A percentile compares a stretch with the other conserved stretches of the same genome.
phyloP scores from a whole-genome alignment of 805 yeast species.

The Yarrowia sp. region DNA sequence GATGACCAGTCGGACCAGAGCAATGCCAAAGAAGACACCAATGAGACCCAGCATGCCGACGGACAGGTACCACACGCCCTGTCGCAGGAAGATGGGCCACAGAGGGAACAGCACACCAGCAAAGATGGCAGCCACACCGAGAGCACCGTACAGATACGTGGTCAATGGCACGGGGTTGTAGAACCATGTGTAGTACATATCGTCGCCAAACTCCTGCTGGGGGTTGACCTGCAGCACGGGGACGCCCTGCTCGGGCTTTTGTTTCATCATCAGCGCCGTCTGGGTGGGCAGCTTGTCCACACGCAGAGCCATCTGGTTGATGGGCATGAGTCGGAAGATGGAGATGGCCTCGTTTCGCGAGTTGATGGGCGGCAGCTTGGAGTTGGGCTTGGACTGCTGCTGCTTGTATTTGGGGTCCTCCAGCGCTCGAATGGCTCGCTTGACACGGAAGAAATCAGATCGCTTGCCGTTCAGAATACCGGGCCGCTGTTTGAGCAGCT shows the following conservation, averaged over 20 bases:
- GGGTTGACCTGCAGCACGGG: slow-evolving; percentile 53
- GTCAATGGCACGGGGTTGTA: slow-evolving; percentile 75
- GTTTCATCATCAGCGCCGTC: slow-evolving; percentile 63
- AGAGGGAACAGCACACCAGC: slow-evolving; percentile 81
- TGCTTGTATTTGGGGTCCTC: slow-evolving; percentile 71
- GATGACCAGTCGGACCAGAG: slow-evolving; percentile 77
- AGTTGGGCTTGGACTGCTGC: slow-evolving; percentile 55
- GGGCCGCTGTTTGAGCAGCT: slow-evolving; percentile 75
- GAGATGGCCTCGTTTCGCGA: slow-evolving; percentile 65
- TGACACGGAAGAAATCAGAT: slow-evolving; percentile 81
- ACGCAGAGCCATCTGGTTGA: slow-evolving; percentile 76
- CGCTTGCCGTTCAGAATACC: slow-evolving; percentile 77
- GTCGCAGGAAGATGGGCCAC: slow-evolving; percentile 92
- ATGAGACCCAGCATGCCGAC: slow-evolving; percentile 76
- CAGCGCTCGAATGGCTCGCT: slow-evolving; percentile 82
- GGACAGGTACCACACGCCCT: slow-evolving; percentile 89
- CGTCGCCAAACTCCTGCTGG: slow-evolving; percentile 53
- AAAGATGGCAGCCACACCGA: slow-evolving; percentile 70
- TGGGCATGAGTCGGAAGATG: slow-evolving; percentile 71
- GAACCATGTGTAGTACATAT: slow-evolving; percentile 79
- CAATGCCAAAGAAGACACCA: slow-evolving; percentile 75
- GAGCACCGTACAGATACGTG: slow-evolving; percentile 65
- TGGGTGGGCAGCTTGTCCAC: slow-evolving; percentile 72
- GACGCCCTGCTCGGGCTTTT: slow-evolving; percentile 73
- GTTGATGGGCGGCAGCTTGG: slow-evolving; percentile 59